Base-by-base conservation (phyloP, 2,329 filamentous ascomycete genomes). In the Whalleya microplaca region DNA sequence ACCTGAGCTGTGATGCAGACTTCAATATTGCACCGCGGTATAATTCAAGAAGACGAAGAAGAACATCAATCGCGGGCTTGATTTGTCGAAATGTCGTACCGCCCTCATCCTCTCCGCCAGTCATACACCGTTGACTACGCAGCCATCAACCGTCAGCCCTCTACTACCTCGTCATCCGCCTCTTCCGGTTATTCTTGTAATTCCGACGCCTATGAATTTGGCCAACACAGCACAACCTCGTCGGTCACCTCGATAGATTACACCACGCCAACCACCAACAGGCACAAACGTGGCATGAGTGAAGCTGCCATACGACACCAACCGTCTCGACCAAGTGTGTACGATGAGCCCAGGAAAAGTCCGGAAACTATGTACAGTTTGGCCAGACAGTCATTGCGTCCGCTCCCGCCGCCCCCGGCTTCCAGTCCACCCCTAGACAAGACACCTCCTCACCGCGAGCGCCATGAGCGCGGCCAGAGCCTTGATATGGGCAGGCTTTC, bases 261-360 rank as follows among this genome's bases (percentile, higher is more conserved):
- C 71, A 73, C 74, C 56, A 71, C 71, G 57, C 62, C 63, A 23
- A 64, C 53, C 32, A 67, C 74, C 58, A 80, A 74, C 58, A 80
- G 81, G 47, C 91, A 94, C 69, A 89, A 86, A 72, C 85, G 91
- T 71, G 90, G 90, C 58, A 82, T 87, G 72, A 94, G 90, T 75
- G 90, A 95, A 78, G 83, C 83, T 55, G 81, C 81, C 27, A 56
- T 70, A 57, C 79, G 80, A 43, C 81, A 86, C 69, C 71, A 80
- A 64, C 74, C 79, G 57, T 75, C 81, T 64, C 75, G 75, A 56
- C 70, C 78, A 73, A 72, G 80, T 69, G 76, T 79, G 70, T 64
- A 69, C 23, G 72, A 77, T 70, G 71, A 78, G 61, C 65, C 75
- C 51, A 74, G 77, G 64, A 75, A 73, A 55, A 72, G 74, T 59